Evolutionary conservation across 495 filamentous ascomycete genomes (phyloP), one percentile per base, ranked within the genome.

Genomic region (Aspergillus homomorphus): DNA sequence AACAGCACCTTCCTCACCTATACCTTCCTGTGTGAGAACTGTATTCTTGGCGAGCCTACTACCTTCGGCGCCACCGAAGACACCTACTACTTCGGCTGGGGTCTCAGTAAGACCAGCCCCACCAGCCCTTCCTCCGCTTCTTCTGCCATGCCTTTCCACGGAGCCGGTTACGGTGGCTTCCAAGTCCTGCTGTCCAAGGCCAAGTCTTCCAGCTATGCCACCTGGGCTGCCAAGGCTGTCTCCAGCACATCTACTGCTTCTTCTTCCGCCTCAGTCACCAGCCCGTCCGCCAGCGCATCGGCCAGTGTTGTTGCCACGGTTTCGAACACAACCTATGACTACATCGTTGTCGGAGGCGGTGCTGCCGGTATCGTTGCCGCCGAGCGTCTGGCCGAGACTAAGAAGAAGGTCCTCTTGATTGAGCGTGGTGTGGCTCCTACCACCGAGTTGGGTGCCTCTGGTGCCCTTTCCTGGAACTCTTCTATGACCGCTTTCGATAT

Each of bases 401-500:
- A 80, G 56, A 70, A 59, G 61, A 69, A 60, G 4, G 67, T 70
- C 12, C 60, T 73, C 23, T 54, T 73, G 21, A 48, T 73, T 26
- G 71, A 73, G 49, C 62, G 67, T 45, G 67, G 71, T 44, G 64
- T 56, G 28, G 61, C 66, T 42, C 63, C 65, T 15, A 57, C 53
- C 22, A 53, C 57, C 16, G 26, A 42, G 18, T 48, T 57, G 38
- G 65, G 62, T 33, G 60, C 61, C 43, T 51, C 58, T 19, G 45
- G 62, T 42, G 28, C 65, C 20, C 65, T 64, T 15, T 51, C 61
- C 6, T 67, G 65, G 65, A 67, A 67, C 54, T 26, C 56, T 19
- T 51, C 52, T 45, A 76, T 91, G 30, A 89, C 87, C 46, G 82
- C 86, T 50, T 89, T 88, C 63, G 88, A 91, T 63, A 84, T 90